Conservation (phyloP, 805 yeast species). For the Metschnikowia koreensis region DNA sequence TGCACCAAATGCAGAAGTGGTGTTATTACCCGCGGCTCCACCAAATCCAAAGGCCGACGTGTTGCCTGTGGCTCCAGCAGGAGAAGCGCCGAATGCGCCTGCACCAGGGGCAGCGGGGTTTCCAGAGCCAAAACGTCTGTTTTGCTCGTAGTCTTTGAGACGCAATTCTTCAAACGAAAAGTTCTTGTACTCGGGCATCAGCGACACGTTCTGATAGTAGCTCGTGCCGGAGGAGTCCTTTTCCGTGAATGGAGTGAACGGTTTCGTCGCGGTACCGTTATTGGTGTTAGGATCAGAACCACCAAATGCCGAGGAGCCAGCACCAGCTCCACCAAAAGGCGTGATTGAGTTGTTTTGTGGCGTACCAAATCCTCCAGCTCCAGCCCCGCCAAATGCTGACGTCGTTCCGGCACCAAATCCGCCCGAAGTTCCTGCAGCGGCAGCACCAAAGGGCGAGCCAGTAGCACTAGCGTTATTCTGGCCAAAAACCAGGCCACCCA, state of each 20-base stretch:
- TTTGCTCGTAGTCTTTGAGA: conserved; percentile 78
- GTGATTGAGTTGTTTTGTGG: conserved; percentile 19
- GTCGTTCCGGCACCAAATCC: conserved; percentile 18
- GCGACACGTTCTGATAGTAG: conserved; percentile 68
- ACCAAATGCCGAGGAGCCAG: conserved; percentile 23
- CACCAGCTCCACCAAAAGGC: conserved; percentile 21
- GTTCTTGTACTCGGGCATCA: conserved; percentile 88
- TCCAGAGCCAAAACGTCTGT: conserved; percentile 57
- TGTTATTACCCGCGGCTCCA: conserved; percentile 19
- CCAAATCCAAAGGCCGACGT: conserved; percentile 15
- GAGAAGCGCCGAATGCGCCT: conserved; percentile 20
- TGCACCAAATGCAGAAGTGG: conserved; percentile 36
- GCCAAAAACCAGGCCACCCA: conserved; percentile 38
- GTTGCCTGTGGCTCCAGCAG: conserved; percentile 9
- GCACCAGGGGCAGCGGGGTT: conserved; percentile 24
- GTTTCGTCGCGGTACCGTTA: conserved; percentile 70
- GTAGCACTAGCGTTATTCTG: conserved; percentile 14
- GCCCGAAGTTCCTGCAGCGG: conserved; percentile 14
- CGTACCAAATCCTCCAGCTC: conserved; percentile 22
- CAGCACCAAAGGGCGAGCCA: conserved; percentile 21
- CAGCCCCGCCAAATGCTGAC: conserved; percentile 16
- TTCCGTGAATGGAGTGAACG: conserved; percentile 69
- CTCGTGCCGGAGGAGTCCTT: conserved; percentile 62
- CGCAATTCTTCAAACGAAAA: conserved; percentile 87
- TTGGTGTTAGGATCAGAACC: conserved; percentile 32